Conservation (phyloP, 176 grass and related monocot genomes). For the Puccinellia tenuiflora region DNA sequence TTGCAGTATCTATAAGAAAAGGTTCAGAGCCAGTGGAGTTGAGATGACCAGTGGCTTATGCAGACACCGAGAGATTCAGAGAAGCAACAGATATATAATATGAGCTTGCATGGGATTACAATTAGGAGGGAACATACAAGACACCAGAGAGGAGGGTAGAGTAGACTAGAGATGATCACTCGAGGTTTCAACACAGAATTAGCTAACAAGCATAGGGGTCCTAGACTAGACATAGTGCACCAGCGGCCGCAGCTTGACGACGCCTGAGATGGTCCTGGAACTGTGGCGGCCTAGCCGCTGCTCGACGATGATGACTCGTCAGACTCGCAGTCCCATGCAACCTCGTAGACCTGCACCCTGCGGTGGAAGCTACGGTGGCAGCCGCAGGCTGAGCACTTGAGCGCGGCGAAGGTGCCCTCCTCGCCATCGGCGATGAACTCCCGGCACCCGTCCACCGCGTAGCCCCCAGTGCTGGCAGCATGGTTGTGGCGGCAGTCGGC, state of each 20-base stretch:
- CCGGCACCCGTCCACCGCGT: slow-evolving; percentile 69
- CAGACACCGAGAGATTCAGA: not conserved
- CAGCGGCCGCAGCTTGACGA: not conserved
- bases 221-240: not conserved
- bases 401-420: slow-evolving; percentile 44
- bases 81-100: not conserved
- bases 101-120: slow-evolving; percentile 23
- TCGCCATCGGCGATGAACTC: slow-evolving; percentile 75
- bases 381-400: slow-evolving; percentile 66
- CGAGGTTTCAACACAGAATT: not conserved
- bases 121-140: not conserved
- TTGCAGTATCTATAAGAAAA: not conserved
- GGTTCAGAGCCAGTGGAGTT: not conserved
- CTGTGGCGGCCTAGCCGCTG: not conserved
- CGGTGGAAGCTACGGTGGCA: slow-evolving; percentile 96
- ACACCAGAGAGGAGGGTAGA: not conserved
- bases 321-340: slow-evolving; percentile 41
- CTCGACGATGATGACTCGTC: slow-evolving; percentile 12
- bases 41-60: not conserved
- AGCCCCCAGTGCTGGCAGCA: slow-evolving; percentile 56
- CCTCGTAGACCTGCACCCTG: slow-evolving; percentile 65
- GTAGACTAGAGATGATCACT: not conserved
- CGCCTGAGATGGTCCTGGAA: not conserved
- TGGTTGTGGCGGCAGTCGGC: slow-evolving; percentile 79
- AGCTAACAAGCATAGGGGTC: slow-evolving; percentile 22